phyloP scores from a whole-genome alignment of 805 yeast genomes.

The Wickerhamomyces sydowiorum region DNA sequence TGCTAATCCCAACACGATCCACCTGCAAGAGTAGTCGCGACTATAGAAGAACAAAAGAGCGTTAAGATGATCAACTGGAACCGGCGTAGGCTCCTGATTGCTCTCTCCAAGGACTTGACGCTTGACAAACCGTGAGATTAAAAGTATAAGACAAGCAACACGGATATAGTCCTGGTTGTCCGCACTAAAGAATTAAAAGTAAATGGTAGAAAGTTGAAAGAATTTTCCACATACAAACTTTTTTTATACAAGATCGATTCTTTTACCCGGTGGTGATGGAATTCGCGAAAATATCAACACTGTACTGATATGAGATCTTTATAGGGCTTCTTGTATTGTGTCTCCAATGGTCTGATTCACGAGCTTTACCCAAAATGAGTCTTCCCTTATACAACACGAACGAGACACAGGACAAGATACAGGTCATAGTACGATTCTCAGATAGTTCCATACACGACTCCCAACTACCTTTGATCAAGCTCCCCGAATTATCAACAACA shows the following conservation, averaged over 20 bases:
- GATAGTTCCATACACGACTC: conserved; percentile 36
- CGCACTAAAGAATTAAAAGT: conserved; percentile 41
- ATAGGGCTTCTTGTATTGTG: neutral
- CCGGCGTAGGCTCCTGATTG: conserved; percentile 15
- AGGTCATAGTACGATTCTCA: conserved; percentile 39
- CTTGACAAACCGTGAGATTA: conserved; percentile 36
- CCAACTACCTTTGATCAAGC: conserved; percentile 26
- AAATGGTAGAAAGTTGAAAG: conserved; percentile 1
- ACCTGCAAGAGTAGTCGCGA: conserved; percentile 34
- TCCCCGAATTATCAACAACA: conserved; percentile 30
- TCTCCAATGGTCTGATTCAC: neutral
- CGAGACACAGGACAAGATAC: neutral
- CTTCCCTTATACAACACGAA: neutral
- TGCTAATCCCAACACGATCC: conserved; percentile 30
- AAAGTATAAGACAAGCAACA: conserved; percentile 52
- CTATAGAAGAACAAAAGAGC: conserved; percentile 46
- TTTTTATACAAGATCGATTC: conserved; percentile 4
- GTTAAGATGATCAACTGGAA: conserved; percentile 50
- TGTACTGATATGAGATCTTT: neutral
- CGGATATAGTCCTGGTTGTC: conserved; percentile 72
- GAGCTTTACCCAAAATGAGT: neutral
- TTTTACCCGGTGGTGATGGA: neutral
- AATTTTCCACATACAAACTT: conserved; percentile 1
- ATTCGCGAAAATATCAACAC: conserved; percentile 3
- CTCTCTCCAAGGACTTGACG: conserved; percentile 74